A percentile compares a stretch with the other conserved stretches of the same genome.
phyloP scores from a whole-genome alignment of 208 protist genomes.

The Trypanosoma boissoni region DNA sequence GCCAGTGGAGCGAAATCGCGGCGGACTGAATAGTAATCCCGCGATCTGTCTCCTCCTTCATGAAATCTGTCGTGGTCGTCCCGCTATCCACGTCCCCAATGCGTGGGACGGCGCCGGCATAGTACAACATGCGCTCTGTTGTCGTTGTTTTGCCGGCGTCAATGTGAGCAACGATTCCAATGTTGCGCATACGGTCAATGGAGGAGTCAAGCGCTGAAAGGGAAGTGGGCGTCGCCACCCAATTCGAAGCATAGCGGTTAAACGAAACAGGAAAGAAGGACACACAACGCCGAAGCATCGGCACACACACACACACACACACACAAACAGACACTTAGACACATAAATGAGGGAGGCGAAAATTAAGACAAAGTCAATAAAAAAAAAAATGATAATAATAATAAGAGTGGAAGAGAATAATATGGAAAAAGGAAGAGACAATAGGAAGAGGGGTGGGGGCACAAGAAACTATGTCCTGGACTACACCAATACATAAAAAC shows the following conservation, averaged over 20 bases:
- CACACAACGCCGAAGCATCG: background rate
- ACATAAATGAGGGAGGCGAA: background rate
- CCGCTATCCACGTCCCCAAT: slow-evolving; percentile 95
- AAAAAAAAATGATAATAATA: background rate
- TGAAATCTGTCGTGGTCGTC: slow-evolving; percentile 96
- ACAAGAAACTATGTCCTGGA: too few species aligned
- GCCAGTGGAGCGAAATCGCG: slow-evolving; percentile 91
- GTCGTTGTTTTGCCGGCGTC: slow-evolving; percentile 96
- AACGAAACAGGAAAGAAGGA: background rate
- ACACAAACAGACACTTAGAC: background rate
- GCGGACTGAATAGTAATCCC: slow-evolving; percentile 97
- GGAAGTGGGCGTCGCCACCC: background rate
- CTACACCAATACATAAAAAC: too few species aligned
- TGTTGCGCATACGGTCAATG: slow-evolving; percentile 81
- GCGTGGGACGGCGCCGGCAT: slow-evolving; percentile 74
- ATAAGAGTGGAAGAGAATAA: background rate
- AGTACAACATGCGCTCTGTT: slow-evolving; percentile 95
- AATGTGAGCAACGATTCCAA: slow-evolving; percentile 96
- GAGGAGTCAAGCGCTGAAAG: slow-evolving; percentile 6
- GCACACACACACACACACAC: background rate
- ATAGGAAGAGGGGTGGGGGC: too few species aligned
- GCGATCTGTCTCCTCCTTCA: slow-evolving; percentile 95
- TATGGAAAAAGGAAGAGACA: too few species aligned
- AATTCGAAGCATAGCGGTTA: background rate
- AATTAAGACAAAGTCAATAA: background rate